Evolutionary conservation across 202 grass and related monocot species (phyloP).

Genomic region (Elaeis oleifera): DNA sequence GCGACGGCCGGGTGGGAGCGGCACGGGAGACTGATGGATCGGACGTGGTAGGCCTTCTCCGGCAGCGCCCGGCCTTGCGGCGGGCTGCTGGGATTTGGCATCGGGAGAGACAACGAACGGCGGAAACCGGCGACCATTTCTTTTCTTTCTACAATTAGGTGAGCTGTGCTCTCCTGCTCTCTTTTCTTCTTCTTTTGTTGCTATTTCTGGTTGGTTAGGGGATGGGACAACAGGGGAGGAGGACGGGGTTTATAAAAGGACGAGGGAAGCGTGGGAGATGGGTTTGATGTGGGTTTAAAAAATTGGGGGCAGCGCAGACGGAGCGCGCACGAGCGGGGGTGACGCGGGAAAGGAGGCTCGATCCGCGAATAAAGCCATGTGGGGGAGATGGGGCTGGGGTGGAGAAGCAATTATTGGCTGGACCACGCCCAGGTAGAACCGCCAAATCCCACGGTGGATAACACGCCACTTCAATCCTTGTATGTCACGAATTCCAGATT

Average conservation of each 20-base stretch:
- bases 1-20: conserved; percentile 53
- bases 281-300: conserved; percentile 28
- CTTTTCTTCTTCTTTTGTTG: background rate
- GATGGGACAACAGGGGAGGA: conserved; percentile 2
- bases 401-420: too few species aligned
- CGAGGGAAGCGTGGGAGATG: conserved; percentile 8
- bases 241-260: conserved; percentile 16
- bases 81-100: conserved; percentile 9
- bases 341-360: background rate
- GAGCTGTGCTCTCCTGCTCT: background rate
- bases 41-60: conserved; percentile 1
- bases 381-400: too few species aligned
- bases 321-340: conserved; percentile 31
- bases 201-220: background rate
- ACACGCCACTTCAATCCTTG: too few species aligned
- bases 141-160: background rate
- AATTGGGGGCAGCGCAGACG: conserved; percentile 44
- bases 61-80: background rate
- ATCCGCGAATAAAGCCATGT: conserved; percentile 5
- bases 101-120: conserved; percentile 67
- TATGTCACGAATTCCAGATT: too few species aligned
- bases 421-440: too few species aligned
- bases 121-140: conserved; percentile 48
- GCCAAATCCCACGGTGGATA: too few species aligned
- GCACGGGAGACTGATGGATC: conserved; percentile 38